Base-by-base conservation (phyloP, 768 basidiomycete species). In the Phanerodontia chrysosporium region DNA sequence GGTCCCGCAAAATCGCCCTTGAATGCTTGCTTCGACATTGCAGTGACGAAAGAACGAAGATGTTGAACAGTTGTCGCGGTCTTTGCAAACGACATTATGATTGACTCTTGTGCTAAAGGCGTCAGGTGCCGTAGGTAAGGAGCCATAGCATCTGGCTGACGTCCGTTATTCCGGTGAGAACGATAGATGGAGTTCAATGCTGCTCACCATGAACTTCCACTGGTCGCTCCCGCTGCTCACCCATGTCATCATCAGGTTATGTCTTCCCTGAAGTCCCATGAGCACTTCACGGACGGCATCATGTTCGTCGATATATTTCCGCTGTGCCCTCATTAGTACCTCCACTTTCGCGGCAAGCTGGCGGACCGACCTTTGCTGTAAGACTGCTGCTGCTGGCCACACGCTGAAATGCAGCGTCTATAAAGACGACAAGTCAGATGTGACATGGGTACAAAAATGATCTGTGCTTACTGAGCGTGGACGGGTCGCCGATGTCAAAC, bases 231-330 rank as follows among this genome's bases (percentile, higher is more conserved):
- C 67, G 35, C 57, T 58, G 22, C 64, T 59, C 9, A 58, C 25
- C 72, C 73, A 75, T 39, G 55, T 49, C 8, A 89, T 70, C 64
- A 90, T 70, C 39, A 86, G 72, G 62, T 86, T 90, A 49, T 76
- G 79, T 55, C 80, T 78, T 0, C 92, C 91, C 76, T 92, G 90
- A 4, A 92, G 72, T 29, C 82, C 82, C 70, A 90, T 87, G 13
- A 92, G 74, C 2, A 91, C 75, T 65, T 94, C 92, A 3, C 91
- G 81, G 5, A 91, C 86, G 39, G 86, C 84, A 62, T 92, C 86
- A 51, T 84, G 79, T 71, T 93, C 92, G 53, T 83, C 70, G 25
- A 92, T 88, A 61, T 87, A 87, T 69, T 70, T 82, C 88, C 91
- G 64, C 13, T 24, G 1, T 39, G 42, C 25, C n/a, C n/a, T n/a